These are phyloP conservation scores for Moricandia moricandioides DNA, from an alignment of 345 rosid species.

Conservation along the genomic window DNA sequence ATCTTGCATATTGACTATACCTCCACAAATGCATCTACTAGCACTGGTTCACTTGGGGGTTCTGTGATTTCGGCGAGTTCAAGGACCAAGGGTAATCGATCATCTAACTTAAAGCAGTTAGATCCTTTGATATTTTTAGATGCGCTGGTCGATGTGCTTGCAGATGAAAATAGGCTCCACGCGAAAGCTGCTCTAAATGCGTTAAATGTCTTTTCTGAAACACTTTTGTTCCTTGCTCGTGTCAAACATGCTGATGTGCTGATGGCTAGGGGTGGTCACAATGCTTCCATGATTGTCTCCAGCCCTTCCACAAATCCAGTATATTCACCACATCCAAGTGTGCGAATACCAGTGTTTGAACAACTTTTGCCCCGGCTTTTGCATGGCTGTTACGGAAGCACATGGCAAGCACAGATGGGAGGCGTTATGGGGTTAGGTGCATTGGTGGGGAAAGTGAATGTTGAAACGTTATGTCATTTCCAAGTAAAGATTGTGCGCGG, in stretches of 20 bases:
- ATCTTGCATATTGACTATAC: constrained; percentile 67
- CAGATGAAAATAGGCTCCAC: constrained; percentile 84
- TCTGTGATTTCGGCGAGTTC: constrained; percentile 59
- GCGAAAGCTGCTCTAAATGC: constrained; percentile 92
- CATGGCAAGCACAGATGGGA: constrained; percentile 99
- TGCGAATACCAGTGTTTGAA: constrained; percentile 90
- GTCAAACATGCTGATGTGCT: constrained; percentile 76
- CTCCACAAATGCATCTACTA: constrained; percentile 53
- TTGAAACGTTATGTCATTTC: constrained; percentile 82
- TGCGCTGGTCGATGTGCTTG: constrained; percentile 91
- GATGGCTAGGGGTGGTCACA: constrained; percentile 91
- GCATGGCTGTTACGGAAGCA: constrained; percentile 96
- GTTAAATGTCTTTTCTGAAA: constrained; percentile 81
- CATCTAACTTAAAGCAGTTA: constrained; percentile 76
- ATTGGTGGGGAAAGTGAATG: constrained; percentile 95
- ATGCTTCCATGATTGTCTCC: constrained; percentile 93
- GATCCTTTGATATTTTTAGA: constrained; percentile 91
- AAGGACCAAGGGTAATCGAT: constrained; percentile 56
- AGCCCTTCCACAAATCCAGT: constrained; percentile 99
- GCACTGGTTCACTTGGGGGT: constrained; percentile 50
- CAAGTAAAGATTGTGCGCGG: constrained; percentile 88
- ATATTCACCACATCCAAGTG: constrained; percentile 91
- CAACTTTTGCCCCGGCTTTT: constrained; percentile 95
- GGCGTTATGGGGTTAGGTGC: constrained; percentile 99
- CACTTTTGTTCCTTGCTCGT: constrained; percentile 89